Base-by-base conservation (phyloP, 1,284 basidiomycete species). In the Ustanciosporium gigantosporum region DNA sequence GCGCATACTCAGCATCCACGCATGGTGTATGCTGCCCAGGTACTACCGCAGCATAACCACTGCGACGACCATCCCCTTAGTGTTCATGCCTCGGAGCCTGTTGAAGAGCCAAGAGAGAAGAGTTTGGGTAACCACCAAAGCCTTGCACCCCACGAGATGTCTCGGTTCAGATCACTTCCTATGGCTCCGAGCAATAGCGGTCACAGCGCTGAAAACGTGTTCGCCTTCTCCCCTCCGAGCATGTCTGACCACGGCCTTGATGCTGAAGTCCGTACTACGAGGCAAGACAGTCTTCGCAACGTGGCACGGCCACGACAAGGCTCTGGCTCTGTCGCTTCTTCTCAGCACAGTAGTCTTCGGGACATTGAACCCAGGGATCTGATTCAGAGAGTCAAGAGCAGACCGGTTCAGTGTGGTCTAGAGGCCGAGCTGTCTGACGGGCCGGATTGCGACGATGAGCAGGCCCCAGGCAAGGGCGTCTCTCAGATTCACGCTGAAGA, bases 211-310 rank as follows among this genome's bases (percentile, higher is more conserved):
- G 59, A 62, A 8, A 46, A 62, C 25, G 35, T 56, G 2, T 62
- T 62, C 27, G 59, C 59, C 35, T 62, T 62, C 20, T 29, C 31
- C 8, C 59, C 45, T 14, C 59, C 59, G 27, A 51, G 47, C 22
- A 31, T 56, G 6, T 35, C 41, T 5, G 31, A 25, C 6, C 39
- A 60, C 20, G 36, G 48, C 25, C 11, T n/a, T n/a, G 27, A 29
- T n/a, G 27, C 9, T 29, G 27, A 9, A 29, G 27, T 29, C 11
- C 27, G 27, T n/a, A 29, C 27, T n/a, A n/a, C 27, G 27, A 9
- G 27, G n/a, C n/a, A n/a, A n/a, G n/a, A n/a, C n/a, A n/a, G n/a
- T n/a, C n/a, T n/a, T n/a, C n/a, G n/a, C n/a, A n/a, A n/a, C n/a
- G n/a, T n/a, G n/a, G n/a, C n/a, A n/a, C n/a, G n/a, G n/a, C n/a